These are phyloP conservation scores for Lachnellula willkommii DNA, from an alignment of 2,329 filamentous ascomycete genomes.

Conservation along the genomic window DNA sequence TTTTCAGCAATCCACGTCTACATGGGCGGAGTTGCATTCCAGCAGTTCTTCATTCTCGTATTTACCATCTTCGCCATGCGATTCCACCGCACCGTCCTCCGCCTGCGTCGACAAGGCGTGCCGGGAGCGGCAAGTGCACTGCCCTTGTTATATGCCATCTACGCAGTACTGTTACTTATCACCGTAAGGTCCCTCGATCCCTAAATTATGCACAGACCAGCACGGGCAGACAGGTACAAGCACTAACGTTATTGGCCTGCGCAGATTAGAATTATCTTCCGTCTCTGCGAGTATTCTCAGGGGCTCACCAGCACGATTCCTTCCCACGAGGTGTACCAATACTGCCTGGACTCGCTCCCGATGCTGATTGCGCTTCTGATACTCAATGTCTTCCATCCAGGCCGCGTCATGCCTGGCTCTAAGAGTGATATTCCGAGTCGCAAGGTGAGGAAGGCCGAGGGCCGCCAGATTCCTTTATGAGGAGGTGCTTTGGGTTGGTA, in stretches of 20 bases:
- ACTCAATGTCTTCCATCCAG: slow-evolving; percentile 36
- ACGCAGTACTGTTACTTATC: slow-evolving; percentile 35
- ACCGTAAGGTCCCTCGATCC: slow-evolving; percentile 23
- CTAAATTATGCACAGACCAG: not conserved
- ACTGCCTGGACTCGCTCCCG: slow-evolving; percentile 35
- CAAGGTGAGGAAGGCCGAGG: slow-evolving; percentile 14
- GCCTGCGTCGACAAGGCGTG: not conserved
- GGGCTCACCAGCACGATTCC: slow-evolving; percentile 34
- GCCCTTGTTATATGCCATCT: slow-evolving; percentile 30
- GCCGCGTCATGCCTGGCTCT: slow-evolving; percentile 29
- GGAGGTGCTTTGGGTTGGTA: not conserved
- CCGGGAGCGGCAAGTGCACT: not conserved
- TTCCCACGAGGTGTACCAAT: slow-evolving; percentile 30
- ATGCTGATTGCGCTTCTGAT: slow-evolving; percentile 35
- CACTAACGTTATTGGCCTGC: not conserved
- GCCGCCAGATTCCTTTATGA: not conserved
- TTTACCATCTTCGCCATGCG: slow-evolving; percentile 37
- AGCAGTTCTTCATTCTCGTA: slow-evolving; percentile 43
- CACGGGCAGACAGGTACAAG: no score
- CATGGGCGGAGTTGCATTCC: slow-evolving; percentile 47
- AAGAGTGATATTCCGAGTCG: slow-evolving; percentile 29
- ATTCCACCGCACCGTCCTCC: slow-evolving; percentile 31
- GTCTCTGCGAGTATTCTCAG: slow-evolving; percentile 46
- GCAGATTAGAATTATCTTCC: slow-evolving; percentile 47
- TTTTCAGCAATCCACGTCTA: slow-evolving; percentile 37